phyloP scores from a whole-genome alignment of 108 stramenopile species.

The Mayamaea pseudoterrestris region DNA sequence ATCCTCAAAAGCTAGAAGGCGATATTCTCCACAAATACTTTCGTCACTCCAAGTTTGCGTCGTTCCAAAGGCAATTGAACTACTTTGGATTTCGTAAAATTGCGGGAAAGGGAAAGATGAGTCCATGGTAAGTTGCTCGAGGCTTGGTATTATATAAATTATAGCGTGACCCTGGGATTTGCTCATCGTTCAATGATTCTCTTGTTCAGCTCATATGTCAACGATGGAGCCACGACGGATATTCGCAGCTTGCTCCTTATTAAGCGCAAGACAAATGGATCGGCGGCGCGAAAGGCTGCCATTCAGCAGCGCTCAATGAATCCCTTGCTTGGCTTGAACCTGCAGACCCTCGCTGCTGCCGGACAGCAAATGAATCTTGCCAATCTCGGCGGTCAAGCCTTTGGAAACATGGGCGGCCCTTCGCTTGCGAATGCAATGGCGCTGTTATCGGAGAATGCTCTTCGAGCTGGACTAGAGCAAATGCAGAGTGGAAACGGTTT shows the following conservation, averaged over 20 bases:
- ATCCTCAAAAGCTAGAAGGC: slow-evolving; percentile 62
- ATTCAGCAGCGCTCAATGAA: slow-evolving; percentile 30
- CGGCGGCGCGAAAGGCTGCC: slow-evolving; percentile 47
- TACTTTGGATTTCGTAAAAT: slow-evolving; percentile 86
- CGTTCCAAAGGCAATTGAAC: slow-evolving; percentile 81
- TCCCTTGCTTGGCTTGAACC: slow-evolving; percentile 15
- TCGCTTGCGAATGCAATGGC: slow-evolving; percentile 1
- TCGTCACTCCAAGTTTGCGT: slow-evolving; percentile 83
- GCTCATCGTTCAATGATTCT: too few relatives aligned
- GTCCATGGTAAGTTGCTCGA: too few relatives aligned
- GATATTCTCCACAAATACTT: slow-evolving; percentile 81
- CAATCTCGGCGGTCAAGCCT: slow-evolving; percentile 4
- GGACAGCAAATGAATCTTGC: background rate
- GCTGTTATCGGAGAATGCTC: slow-evolving; percentile 4
- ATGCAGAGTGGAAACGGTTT: background rate
- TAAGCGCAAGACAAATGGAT: slow-evolving; percentile 47
- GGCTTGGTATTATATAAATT: too few relatives aligned
- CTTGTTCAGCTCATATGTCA: slow-evolving; percentile 85
- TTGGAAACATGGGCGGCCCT: slow-evolving; percentile 7
- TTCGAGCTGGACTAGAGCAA: slow-evolving; percentile 8
- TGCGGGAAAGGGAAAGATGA: slow-evolving; percentile 90
- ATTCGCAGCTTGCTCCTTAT: slow-evolving; percentile 61
- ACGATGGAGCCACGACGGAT: slow-evolving; percentile 59
- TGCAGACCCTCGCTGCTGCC: slow-evolving; percentile 19
- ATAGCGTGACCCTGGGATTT: too few relatives aligned